Percentiles rank a stretch among this genome's conserved stretches.
Evolutionary conservation across 2,329 filamentous ascomycete species (phyloP).

Genomic region (Colletotrichum gloeosporioides): DNA sequence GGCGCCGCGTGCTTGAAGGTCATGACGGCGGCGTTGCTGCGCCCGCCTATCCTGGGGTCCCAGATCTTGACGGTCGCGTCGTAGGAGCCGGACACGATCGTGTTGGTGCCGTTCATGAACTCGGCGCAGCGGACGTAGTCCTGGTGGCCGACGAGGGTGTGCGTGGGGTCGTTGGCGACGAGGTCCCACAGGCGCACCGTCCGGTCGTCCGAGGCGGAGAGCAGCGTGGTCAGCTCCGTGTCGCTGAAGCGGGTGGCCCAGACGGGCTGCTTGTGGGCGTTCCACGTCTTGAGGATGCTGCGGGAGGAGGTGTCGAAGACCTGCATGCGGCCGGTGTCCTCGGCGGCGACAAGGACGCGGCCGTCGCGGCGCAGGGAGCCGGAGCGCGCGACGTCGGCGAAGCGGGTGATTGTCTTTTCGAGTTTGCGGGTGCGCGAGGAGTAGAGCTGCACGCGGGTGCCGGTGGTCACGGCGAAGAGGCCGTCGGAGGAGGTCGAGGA

Average conservation of each 20-base stretch:
- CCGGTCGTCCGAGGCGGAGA: slow-evolving; percentile 91
- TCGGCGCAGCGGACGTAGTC: slow-evolving; percentile 91
- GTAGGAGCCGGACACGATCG: slow-evolving; percentile 91
- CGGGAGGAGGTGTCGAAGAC: slow-evolving; percentile 90
- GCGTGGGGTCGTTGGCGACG: slow-evolving; percentile 76
- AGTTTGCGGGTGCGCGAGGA: slow-evolving; percentile 91
- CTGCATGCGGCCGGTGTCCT: slow-evolving; percentile 90
- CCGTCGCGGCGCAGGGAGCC: slow-evolving; percentile 90
- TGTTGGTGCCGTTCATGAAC: slow-evolving; percentile 76
- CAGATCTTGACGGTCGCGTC: slow-evolving; percentile 92
- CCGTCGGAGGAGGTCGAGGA: slow-evolving; percentile 69
- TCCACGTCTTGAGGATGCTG: slow-evolving; percentile 95
- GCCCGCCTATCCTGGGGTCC: slow-evolving; percentile 76
- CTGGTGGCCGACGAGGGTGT: slow-evolving; percentile 82
- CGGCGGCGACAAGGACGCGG: slow-evolving; percentile 86
- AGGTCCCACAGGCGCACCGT: slow-evolving; percentile 96
- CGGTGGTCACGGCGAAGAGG: slow-evolving; percentile 92
- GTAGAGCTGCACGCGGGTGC: slow-evolving; percentile 91
- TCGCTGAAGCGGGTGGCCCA: slow-evolving; percentile 95
- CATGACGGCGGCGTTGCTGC: slow-evolving; percentile 68
- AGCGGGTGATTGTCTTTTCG: slow-evolving; percentile 91
- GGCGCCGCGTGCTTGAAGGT: slow-evolving; percentile 93
- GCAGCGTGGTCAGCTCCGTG: slow-evolving; percentile 80
- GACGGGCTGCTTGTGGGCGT: slow-evolving; percentile 90
- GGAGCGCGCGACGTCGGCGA: slow-evolving; percentile 88